Conservation (phyloP, 805 yeast species). For the Isabelozyma gotoi region DNA sequence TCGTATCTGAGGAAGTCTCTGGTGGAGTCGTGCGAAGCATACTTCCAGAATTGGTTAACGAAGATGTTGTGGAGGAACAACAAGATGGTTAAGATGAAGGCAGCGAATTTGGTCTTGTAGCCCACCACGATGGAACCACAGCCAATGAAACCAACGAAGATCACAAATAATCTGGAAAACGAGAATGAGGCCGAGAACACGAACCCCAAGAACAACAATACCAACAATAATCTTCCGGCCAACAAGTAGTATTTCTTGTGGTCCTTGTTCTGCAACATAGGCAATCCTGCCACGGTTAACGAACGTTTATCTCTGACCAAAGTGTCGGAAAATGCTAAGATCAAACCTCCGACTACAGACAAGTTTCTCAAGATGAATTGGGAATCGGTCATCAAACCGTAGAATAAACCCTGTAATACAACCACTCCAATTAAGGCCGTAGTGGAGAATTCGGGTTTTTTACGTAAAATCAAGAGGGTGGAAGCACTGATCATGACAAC, state of each 20-base stretch:
- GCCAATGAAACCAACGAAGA: constrained; percentile 65
- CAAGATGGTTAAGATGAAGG: constrained; percentile 65
- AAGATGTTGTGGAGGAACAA: constrained; percentile 74
- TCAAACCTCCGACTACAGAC: constrained; percentile 88
- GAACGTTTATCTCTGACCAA: constrained; percentile 73
- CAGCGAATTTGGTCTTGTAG: constrained; percentile 87
- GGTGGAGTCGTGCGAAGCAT: constrained; percentile 65
- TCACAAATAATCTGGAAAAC: constrained; percentile 58
- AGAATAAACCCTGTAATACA: constrained; percentile 78
- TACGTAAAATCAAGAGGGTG: constrained; percentile 65
- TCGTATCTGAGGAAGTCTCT: constrained; percentile 91
- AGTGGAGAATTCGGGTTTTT: constrained; percentile 68
- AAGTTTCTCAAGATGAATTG: constrained; percentile 83
- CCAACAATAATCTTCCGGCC: constrained; percentile 85
- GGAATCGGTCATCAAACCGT: constrained; percentile 81
- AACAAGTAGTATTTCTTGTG: constrained; percentile 76
- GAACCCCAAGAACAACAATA: constrained; percentile 82
- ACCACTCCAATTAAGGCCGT: constrained; percentile 69
- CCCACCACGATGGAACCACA: constrained; percentile 86
- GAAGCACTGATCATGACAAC: constrained; percentile 73
- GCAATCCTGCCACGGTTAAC: constrained; percentile 71
- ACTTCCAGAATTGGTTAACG: constrained; percentile 87
- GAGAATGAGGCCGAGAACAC: constrained; percentile 77
- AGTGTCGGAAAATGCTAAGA: constrained; percentile 84
- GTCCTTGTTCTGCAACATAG: constrained; percentile 70